Conservation (phyloP, 2,329 filamentous ascomycete genomes). For the Pseudocercospora fijiensis region DNA sequence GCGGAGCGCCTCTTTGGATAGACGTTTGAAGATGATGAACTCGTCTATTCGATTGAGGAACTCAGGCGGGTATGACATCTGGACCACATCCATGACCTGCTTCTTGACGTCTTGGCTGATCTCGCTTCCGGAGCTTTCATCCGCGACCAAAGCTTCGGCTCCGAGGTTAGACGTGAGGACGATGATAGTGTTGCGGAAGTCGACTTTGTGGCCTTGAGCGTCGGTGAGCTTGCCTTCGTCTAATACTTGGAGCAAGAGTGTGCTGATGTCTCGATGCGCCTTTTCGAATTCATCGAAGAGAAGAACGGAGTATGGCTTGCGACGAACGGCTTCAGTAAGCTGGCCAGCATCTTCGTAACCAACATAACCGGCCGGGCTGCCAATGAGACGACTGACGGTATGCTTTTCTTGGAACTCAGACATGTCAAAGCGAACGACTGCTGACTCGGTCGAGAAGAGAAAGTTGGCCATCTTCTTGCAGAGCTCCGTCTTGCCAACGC, state of each 20-base stretch:
- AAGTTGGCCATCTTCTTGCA: constrained; percentile 95
- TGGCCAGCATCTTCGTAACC: constrained; percentile 97
- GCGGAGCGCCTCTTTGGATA: constrained; percentile 73
- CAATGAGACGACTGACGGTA: constrained; percentile 88
- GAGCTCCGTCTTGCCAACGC: constrained; percentile 94
- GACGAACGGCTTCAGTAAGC: constrained; percentile 87
- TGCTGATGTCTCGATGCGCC: constrained; percentile 90
- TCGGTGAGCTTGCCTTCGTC: constrained; percentile 97
- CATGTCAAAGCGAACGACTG: constrained; percentile 96
- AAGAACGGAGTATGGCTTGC: constrained; percentile 92
- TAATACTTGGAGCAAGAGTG: constrained; percentile 86
- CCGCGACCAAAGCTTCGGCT: constrained; percentile 77
- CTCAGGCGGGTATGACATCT: constrained; percentile 74
- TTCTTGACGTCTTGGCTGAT: constrained; percentile 71
- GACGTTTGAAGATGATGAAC: constrained; percentile 91
- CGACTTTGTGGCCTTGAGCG: constrained; percentile 91
- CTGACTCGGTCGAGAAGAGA: constrained; percentile 86
- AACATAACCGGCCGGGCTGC: constrained; percentile 89
- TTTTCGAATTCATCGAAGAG: constrained; percentile 98
- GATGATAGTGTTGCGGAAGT: constrained; percentile 95
- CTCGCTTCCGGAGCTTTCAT: constrained; percentile 32
- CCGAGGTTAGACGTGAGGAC: constrained; percentile 95
- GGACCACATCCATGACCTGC: constrained; percentile 86
- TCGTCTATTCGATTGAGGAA: constrained; percentile 97
- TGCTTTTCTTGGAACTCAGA: constrained; percentile 97